Percentiles rank a stretch among this genome's conserved stretches.
phyloP scores from a whole-genome alignment of 495 filamentous ascomycete genomes.

The Tuber magnatum region DNA sequence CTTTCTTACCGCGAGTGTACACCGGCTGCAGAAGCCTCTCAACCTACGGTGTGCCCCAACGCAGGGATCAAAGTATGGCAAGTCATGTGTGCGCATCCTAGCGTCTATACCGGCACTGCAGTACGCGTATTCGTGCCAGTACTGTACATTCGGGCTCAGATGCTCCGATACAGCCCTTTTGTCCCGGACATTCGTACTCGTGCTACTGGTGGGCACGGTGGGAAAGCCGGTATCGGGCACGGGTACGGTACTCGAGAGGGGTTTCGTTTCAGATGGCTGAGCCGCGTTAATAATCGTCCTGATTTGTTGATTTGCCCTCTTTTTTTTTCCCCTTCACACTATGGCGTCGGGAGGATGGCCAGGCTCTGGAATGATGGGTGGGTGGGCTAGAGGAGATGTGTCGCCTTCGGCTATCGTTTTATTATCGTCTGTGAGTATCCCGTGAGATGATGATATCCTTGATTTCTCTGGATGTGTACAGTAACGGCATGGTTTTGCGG shows the following conservation, averaged over 20 bases:
- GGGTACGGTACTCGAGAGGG: not conserved
- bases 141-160: not conserved
- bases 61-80: too few relatives aligned
- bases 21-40: too few relatives aligned
- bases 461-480: not conserved
- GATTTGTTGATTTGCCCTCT: not conserved
- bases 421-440: not conserved
- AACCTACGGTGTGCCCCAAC: too few relatives aligned
- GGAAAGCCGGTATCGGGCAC: not conserved
- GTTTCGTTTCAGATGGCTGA: not conserved
- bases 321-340: not conserved
- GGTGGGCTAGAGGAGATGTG: too few relatives aligned
- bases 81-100: too few relatives aligned
- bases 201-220: not conserved
- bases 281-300: not conserved
- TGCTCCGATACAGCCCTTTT: not conserved
- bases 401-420: not conserved
- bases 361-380: not conserved
- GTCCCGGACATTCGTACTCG: not conserved
- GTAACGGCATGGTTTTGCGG: not conserved
- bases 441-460: too few relatives aligned
- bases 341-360: too few relatives aligned
- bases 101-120: too few relatives aligned
- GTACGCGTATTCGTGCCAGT: too few relatives aligned
- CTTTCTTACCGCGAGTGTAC: too few relatives aligned